Evolutionary conservation across 495 filamentous ascomycete genomes (phyloP).

Genomic region (Filosporella fistucella): DNA sequence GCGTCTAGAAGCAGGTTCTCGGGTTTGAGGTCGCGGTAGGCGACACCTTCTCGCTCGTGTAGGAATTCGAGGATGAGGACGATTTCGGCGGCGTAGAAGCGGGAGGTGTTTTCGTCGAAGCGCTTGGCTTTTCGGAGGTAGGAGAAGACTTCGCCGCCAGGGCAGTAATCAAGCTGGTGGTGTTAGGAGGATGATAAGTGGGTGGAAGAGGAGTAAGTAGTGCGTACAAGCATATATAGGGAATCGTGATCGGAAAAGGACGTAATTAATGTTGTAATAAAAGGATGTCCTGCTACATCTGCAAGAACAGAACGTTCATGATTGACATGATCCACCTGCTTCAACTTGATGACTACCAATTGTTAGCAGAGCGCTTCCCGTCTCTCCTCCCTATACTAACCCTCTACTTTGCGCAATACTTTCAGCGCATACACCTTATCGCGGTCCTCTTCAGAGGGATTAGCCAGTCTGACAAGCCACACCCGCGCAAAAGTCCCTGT

Average conservation of each 20-base stretch:
- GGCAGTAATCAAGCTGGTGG: constrained; percentile 82
- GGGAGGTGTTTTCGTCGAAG: constrained; percentile 80
- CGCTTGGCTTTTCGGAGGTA: constrained; percentile 82
- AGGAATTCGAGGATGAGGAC: constrained; percentile 88
- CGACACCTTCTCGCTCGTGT: constrained; percentile 77
- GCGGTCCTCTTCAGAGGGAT: constrained; percentile 48
- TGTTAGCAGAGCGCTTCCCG: constrained; percentile 16
- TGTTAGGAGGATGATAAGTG: too few species aligned
- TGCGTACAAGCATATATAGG: constrained; percentile 82
- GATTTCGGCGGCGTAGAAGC: constrained; percentile 95
- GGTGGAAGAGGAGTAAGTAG: constrained; percentile 1
- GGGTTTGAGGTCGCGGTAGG: constrained; percentile 93
- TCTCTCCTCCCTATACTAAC: constrained; percentile 5
- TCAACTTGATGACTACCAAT: constrained; percentile 79
- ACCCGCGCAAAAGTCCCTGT: constrained; percentile 94
- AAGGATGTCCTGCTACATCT: constrained; percentile 86
- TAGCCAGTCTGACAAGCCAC: constrained; percentile 67
- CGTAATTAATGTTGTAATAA: constrained; percentile 87
- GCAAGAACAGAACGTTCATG: constrained; percentile 87
- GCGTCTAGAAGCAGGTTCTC: constrained; percentile 93
- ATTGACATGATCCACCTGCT: constrained; percentile 96
- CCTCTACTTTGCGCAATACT: constrained; percentile 84
- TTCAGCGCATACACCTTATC: constrained; percentile 88
- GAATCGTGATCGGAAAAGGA: constrained; percentile 88
- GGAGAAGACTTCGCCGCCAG: constrained; percentile 92